These are phyloP conservation scores for Aethionema arabicum DNA, from an alignment of 345 rosid genomes.

Conservation along the genomic window DNA sequence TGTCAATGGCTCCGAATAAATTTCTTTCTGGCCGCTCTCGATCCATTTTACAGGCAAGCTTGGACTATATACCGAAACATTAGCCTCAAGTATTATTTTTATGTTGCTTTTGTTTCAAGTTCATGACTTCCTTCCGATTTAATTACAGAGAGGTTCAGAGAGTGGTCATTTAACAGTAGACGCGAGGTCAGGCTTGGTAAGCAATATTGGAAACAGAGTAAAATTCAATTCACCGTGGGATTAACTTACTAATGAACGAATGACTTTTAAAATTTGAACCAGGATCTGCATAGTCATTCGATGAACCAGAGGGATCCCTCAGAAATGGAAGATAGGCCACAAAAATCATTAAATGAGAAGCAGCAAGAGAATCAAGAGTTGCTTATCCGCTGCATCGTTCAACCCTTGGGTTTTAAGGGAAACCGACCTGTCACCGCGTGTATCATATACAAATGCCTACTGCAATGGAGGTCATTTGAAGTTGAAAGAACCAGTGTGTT, in stretches of 20 bases:
- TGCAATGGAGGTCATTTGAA: conserved; percentile 98
- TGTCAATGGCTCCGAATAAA: conserved; percentile 90
- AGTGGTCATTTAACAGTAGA: conserved; percentile 65
- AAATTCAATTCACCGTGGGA: not conserved
- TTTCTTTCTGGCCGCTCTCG: conserved; percentile 92
- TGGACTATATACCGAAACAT: not conserved
- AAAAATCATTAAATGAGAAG: conserved; percentile 85
- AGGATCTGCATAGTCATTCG: conserved; percentile 80
- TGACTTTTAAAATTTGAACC: conserved; percentile 24
- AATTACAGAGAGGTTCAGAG: conserved; percentile 69
- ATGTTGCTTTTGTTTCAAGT: not conserved
- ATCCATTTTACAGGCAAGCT: conserved; percentile 75
- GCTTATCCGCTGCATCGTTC: conserved; percentile 89
- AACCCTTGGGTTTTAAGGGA: conserved; percentile 75
- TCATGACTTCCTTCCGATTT: conserved; percentile 27
- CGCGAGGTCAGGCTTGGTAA: conserved; percentile 55
- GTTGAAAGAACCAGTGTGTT: conserved; percentile 90
- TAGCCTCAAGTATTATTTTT: not conserved
- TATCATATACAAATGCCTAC: conserved; percentile 84
- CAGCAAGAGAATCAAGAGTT: conserved; percentile 96
- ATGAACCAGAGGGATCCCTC: conserved; percentile 62
- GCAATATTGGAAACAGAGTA: not conserved
- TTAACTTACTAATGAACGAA: not conserved
- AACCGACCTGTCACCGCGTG: conserved; percentile 90
- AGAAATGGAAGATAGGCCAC: conserved; percentile 82